Evolutionary conservation across 1,284 basidiomycete species (phyloP).

Genomic region (Ustilago bromivora): DNA sequence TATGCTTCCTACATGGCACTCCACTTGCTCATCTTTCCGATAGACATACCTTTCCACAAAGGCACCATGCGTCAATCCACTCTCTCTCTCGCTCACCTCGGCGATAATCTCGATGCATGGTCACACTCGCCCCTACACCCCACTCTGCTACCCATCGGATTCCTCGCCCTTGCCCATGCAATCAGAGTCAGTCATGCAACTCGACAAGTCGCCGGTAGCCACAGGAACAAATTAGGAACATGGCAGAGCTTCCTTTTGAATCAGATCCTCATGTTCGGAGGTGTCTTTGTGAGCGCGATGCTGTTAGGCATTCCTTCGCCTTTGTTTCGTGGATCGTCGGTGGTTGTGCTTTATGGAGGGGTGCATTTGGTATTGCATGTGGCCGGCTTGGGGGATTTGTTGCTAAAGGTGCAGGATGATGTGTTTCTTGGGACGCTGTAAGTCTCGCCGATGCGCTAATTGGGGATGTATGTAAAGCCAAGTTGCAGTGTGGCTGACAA

Average conservation of each 20-base stretch:
- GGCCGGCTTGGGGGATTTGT: constrained; percentile 21
- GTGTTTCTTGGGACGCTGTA: constrained; percentile 24
- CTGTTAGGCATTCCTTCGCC: constrained; percentile 52
- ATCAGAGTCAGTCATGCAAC: constrained; percentile 58
- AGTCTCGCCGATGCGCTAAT: background rate
- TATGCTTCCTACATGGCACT: no score
- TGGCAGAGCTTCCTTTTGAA: constrained; percentile 58
- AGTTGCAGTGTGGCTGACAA: background rate
- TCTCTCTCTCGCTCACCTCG: constrained; percentile 18
- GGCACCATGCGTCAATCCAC: constrained; percentile 8
- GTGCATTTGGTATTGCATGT: constrained; percentile 39
- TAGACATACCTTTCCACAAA: background rate
- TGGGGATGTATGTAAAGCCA: background rate
- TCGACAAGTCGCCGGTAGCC: constrained; percentile 49
- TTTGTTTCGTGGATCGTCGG: constrained; percentile 41
- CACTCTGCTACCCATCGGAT: constrained; percentile 42
- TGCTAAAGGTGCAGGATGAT: constrained; percentile 32
- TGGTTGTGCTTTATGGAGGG: constrained; percentile 53
- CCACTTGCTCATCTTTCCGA: background rate
- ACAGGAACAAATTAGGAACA: constrained; percentile 28
- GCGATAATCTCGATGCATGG: constrained; percentile 23
- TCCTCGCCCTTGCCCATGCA: constrained; percentile 46
- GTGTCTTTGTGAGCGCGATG: constrained; percentile 31
- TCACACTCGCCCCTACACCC: constrained; percentile 27
- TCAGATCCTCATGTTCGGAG: constrained; percentile 60